Evolutionary conservation across 192 early-diverging fungal genomes (phyloP).

Genomic region (Glomus cerebriforme): DNA sequence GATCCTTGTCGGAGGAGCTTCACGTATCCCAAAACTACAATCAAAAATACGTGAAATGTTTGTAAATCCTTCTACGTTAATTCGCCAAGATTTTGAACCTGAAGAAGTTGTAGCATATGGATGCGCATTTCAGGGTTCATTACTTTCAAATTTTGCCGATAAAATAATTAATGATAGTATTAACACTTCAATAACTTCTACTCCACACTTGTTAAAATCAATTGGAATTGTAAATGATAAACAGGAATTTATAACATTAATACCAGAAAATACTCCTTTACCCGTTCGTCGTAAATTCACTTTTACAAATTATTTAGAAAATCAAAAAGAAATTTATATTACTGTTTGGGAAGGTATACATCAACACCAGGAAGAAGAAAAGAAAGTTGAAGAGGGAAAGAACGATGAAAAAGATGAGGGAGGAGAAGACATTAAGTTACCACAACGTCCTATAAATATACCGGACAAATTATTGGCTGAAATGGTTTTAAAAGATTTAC

Average conservation of each 20-base stretch:
- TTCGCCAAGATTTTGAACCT: slow-evolving; percentile 83
- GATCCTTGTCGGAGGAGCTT: slow-evolving; percentile 85
- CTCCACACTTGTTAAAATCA: slow-evolving; percentile 67
- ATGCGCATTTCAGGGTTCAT: slow-evolving; percentile 85
- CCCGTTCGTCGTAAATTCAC: slow-evolving; percentile 79
- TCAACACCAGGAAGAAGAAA: neutral
- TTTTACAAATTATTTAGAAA: slow-evolving; percentile 64
- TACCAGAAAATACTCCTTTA: slow-evolving; percentile 83
- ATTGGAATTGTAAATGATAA: slow-evolving; percentile 76
- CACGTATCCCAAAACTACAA: slow-evolving; percentile 87
- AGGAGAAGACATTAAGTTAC: slow-evolving; percentile 50
- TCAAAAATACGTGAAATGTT: slow-evolving; percentile 73
- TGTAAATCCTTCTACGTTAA: slow-evolving; percentile 56
- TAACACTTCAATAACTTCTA: slow-evolving; percentile 52
- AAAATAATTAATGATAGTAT: slow-evolving; percentile 53
- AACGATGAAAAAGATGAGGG: slow-evolving; percentile 58
- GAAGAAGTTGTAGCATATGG: slow-evolving; percentile 93
- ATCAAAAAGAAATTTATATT: slow-evolving; percentile 75
- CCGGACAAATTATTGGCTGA: slow-evolving; percentile 66
- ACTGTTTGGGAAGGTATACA: slow-evolving; percentile 69
- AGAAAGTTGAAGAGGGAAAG: slow-evolving; percentile 37
- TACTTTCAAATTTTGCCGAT: slow-evolving; percentile 65
- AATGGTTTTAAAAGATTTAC: slow-evolving; percentile 60
- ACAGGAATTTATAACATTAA: slow-evolving; percentile 75
- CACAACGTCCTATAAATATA: slow-evolving; percentile 47